These are phyloP conservation scores for Leccinum incarnatum DNA, from an alignment of 768 basidiomycete species.

Conservation along the genomic window DNA sequence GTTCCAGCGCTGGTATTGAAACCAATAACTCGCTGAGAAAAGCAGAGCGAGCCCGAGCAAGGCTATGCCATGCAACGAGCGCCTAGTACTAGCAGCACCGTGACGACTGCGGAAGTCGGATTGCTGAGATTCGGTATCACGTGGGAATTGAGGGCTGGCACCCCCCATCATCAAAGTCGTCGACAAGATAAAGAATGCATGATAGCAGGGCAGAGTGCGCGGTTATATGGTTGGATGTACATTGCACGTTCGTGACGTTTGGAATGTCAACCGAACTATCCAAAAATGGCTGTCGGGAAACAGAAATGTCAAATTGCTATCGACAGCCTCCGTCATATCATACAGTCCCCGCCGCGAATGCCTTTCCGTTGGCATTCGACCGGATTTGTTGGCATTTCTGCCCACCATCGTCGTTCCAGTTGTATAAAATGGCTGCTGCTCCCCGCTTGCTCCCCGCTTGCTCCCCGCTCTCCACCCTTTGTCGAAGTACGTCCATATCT, in stretches of 20 bases:
- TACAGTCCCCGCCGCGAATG: not conserved
- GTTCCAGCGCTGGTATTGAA: conserved; percentile 10
- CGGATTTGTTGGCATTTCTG: not conserved
- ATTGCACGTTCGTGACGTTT: conserved; percentile 27
- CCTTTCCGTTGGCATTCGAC: not conserved
- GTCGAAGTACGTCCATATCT: not conserved
- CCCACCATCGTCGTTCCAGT: not conserved
- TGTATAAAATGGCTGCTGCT: not conserved
- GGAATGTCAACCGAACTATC: conserved; percentile 9
- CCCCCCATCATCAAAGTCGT: conserved; percentile 3
- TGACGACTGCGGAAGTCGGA: not conserved
- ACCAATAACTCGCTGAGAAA: conserved; percentile 10
- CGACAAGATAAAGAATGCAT: conserved; percentile 1
- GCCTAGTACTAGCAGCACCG: not conserved
- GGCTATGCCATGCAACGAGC: not conserved
- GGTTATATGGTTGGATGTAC: conserved; percentile 20
- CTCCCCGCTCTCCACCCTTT: not conserved
- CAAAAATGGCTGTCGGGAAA: conserved; percentile 2
- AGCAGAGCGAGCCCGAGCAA: conserved; percentile 19
- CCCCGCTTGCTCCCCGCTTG: not conserved
- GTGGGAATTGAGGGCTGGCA: not conserved
- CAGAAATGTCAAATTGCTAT: too few relatives aligned
- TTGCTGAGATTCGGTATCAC: not conserved
- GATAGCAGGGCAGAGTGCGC: not conserved
- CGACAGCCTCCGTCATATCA: too few relatives aligned